Percentiles rank a stretch among this genome's conserved stretches.
Evolutionary conservation across 2,329 filamentous ascomycete species (phyloP).

Genomic region (Colletotrichum spaethianum): DNA sequence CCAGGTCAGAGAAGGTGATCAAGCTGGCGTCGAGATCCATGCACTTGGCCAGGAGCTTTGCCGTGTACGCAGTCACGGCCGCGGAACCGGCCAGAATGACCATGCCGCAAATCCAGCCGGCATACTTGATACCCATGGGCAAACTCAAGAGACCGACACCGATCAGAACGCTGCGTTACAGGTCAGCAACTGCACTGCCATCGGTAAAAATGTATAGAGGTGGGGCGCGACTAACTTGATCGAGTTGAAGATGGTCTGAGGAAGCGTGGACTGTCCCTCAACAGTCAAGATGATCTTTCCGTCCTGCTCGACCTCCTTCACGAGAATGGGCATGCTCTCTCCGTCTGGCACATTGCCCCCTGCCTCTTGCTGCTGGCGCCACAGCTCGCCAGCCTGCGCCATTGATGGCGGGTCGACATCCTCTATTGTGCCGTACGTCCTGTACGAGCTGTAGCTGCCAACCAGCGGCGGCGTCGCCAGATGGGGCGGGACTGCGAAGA

Average conservation of each 20-base stretch:
- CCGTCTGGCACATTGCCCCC: constrained; percentile 64
- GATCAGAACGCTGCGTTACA: constrained; percentile 75
- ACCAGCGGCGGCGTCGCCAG: constrained; percentile 78
- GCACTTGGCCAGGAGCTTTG: constrained; percentile 86
- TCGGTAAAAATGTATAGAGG: background rate
- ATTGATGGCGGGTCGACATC: constrained; percentile 62
- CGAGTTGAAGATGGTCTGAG: constrained; percentile 96
- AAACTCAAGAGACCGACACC: constrained; percentile 91
- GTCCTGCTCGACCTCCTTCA: constrained; percentile 91
- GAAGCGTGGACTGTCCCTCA: constrained; percentile 93
- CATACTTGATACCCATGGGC: constrained; percentile 88
- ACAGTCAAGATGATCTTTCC: constrained; percentile 88
- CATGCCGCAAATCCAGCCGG: constrained; percentile 90
- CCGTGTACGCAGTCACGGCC: constrained; percentile 86
- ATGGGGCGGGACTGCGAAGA: constrained; percentile 72
- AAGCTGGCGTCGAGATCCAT: constrained; percentile 88
- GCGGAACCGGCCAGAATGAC: constrained; percentile 81
- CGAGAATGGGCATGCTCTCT: constrained; percentile 82
- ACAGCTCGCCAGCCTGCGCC: constrained; percentile 64
- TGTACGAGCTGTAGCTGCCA: constrained; percentile 76
- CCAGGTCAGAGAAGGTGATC: constrained; percentile 95
- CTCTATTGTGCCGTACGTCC: constrained; percentile 69
- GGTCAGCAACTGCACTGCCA: constrained; percentile 5
- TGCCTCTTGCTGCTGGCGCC: constrained; percentile 67
- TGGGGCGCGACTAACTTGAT: constrained; percentile 71